Evolutionary conservation across 106 monocot species (phyloP).

Genomic region (Dendrobium nobile): DNA sequence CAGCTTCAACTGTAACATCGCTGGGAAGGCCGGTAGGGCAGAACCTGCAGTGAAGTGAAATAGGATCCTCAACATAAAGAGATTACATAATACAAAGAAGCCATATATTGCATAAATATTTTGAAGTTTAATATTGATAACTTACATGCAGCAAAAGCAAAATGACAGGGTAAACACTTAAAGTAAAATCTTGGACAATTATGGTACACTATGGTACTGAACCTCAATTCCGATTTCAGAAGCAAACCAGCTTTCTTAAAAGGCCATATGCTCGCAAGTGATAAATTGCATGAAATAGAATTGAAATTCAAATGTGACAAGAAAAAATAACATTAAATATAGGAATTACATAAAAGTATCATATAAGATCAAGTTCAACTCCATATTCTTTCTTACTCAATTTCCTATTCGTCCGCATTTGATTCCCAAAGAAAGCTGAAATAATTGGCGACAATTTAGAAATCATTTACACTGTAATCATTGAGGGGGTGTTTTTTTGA

Average conservation of each 20-base stretch:
- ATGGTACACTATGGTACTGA: not conserved
- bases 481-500: too few relatives aligned
- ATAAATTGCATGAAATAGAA: too few relatives aligned
- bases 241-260: not conserved
- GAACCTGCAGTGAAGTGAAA: slow-evolving; percentile 29
- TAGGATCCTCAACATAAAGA: not conserved
- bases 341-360: too few relatives aligned
- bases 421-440: too few relatives aligned
- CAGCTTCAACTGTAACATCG: slow-evolving; percentile 52
- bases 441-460: too few relatives aligned
- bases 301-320: too few relatives aligned
- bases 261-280: not conserved
- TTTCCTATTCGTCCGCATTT: too few relatives aligned
- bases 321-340: too few relatives aligned
- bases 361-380: too few relatives aligned
- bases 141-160: not conserved
- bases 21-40: slow-evolving; percentile 63
- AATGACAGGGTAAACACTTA: not conserved
- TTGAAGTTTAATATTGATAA: not conserved
- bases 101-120: not conserved
- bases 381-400: too few relatives aligned
- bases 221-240: not conserved
- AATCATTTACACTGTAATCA: too few relatives aligned
- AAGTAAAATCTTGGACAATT: not conserved
- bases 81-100: not conserved